Base-by-base conservation (phyloP, 2,329 filamentous ascomycete species). In the Neobulgaria alba region DNA sequence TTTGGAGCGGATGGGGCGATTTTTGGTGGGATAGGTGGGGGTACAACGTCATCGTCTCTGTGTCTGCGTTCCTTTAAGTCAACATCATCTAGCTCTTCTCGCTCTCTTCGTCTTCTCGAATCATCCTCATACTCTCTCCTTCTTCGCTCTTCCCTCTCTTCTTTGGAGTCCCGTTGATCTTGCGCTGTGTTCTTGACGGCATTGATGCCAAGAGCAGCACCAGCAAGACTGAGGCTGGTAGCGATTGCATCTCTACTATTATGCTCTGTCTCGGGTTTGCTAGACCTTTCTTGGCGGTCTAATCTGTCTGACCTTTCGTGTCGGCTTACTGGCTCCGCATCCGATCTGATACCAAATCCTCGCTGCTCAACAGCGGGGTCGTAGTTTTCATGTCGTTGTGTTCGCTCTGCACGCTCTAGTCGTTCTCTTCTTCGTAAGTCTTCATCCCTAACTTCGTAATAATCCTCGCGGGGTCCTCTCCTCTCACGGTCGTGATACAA, bases 211-310 rank as follows among this genome's bases (percentile, higher is more conserved):
- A 60, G 41, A 21, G 57, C 57, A n/a, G 53, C 55, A 19, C 52
- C 54, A 31, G 58, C 58, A 41, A 59, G 43, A 37, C 58, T 55
- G 16, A 60, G 45, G 18, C 58, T 54, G 9, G 57, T 50, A 14
- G 57, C 51, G 12, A 58, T 36, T 10, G 49, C 51, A 45, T 60
- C 58, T 43, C 54, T 44, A 3, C 51, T 47, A 31, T 53, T 54
- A 30, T 53, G 47, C 5, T 58, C 53, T 51, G n/a, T 48, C 41
- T 10, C 47, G 41, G 4, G 18, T 14, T 36, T 45, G 33, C 10
- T 45, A 45, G 17, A 29, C 26, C 31, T 21, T 35, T 41, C 17
- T 38, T 26, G 23, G 36, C n/a, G 18, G 23, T 38, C 8, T 12
- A 17, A 31, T 19, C 23, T 2, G 26, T 21, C 29, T 16, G 29